Evolutionary conservation across 495 filamentous ascomycete species (phyloP), one percentile per base, ranked within the genome.

Genomic region (Glonium stellatum): DNA sequence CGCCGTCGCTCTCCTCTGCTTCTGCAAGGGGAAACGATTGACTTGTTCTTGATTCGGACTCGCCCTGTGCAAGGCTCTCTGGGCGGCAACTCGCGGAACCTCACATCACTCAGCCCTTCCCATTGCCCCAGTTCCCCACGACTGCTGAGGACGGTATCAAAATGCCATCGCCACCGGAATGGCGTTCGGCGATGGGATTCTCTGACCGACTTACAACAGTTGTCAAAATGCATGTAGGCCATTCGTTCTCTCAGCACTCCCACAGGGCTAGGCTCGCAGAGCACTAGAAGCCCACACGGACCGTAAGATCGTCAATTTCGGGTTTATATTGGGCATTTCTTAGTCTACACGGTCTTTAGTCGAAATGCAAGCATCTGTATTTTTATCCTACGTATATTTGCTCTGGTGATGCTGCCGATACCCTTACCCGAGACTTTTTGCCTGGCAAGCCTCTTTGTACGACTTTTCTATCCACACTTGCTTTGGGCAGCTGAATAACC

Each of bases 141-240:
- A 51, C 21, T 25, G 1, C 21, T 15, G 49, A 21, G 22, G 44
- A 22, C 1, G 23, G 50, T 36, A 25, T 37, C 35, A 51, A 42
- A 18, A 46, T 35, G 15, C 50, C 44, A 37, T 58, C 55, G 23
- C 42, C 63, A 23, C 21, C 55, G 37, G 63, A 68, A 50, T 77
- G 73, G 77, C 76, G 65, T 22, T 58, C 66, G n/a, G 44, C 57
- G 11, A 58, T 84, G 57, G 73, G 73, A 11, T 84, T 85, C 65
- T 73, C 80, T 19, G 78, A 80, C 42, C 71, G 82, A 53, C 68
- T 85, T 52, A 69, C 68, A 42, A 67, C 68, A 13, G 79, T 82
- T 22, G 59, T 68, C 5, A 75, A 72, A 69, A 73, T 78, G 75
- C 69, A 75, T 46, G 72, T 73, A 67, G 31, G 19, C 23, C 25